Base-by-base conservation (phyloP, 78 protist species). In the Polysphondylium violaceum region DNA sequence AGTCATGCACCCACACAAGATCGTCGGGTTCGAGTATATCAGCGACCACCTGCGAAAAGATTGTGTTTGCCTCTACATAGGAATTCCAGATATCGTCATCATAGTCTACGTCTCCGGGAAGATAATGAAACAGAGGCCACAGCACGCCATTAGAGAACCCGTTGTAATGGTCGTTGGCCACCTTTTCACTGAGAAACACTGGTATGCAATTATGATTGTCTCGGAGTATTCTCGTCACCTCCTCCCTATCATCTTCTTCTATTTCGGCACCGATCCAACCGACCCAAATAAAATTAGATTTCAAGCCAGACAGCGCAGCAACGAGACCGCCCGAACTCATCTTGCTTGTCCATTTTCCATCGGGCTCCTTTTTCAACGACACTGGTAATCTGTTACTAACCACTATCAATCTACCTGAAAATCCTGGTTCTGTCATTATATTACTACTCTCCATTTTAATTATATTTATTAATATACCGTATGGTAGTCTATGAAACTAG, bases 61-160 rank as follows among this genome's bases (percentile, higher is more conserved):
- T 55, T 35, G 40, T 33, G 65, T 94, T 96, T 47, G 93, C 98
- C 25, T 44, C 73, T 19, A 60, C 61, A 74, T 96, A 96, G 6
- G 87, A 44, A 23, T 75, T 31, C 96, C 95, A 96, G 55, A 79
- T 25, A 2, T 40, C 31, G 14, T 41, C 86, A 14, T 87, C 81
- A 35, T 74, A 71, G 64, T 69, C 86, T 29, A 55, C 16, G 21
- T 81, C 89, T n/a, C 95, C 83, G 6, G 85, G 72, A 17, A 92
- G 16, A 68, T 95, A 96, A 88, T 96, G 98, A 68, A 96, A 75
- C 43, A 96, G 67, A 47, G 97, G 97, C 98, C 98, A 96, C 23
- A 96, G 72, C 23, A 92, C 93, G 0, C 76, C 89, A 56, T 96
- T 96, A 19, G 96, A 86, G 72, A 94, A 94, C 2, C 94, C 96